Evolutionary conservation across 805 yeast species (phyloP).

Genomic region (Metahyphopichia silvanorum): DNA sequence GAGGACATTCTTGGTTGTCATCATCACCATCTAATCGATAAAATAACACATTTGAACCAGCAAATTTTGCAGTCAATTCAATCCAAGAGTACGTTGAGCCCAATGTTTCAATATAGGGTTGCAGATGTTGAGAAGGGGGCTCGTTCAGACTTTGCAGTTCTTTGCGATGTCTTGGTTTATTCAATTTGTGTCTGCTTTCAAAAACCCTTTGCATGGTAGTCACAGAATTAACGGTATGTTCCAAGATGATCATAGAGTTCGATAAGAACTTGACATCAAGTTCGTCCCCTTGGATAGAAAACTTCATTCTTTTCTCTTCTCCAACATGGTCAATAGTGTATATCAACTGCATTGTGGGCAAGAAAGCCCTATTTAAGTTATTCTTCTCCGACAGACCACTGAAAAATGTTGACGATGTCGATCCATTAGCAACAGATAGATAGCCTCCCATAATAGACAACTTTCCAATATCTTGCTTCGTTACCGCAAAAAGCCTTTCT

Average conservation of each 20-base stretch:
- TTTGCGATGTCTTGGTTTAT: neutral
- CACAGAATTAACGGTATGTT: slow-evolving; percentile 47
- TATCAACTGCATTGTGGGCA: slow-evolving; percentile 64
- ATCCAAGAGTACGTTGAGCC: slow-evolving; percentile 34
- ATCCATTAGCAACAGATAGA: slow-evolving; percentile 67
- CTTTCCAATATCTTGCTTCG: slow-evolving; percentile 61
- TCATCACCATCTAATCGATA: slow-evolving; percentile 44
- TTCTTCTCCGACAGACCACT: slow-evolving; percentile 43
- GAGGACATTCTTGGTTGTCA: slow-evolving; percentile 33
- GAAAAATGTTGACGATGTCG: slow-evolving; percentile 47
- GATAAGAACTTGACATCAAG: slow-evolving; percentile 65
- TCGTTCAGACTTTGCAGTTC: slow-evolving; percentile 5
- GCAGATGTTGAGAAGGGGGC: slow-evolving; percentile 4
- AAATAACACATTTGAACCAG: slow-evolving; percentile 63
- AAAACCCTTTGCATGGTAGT: slow-evolving; percentile 38
- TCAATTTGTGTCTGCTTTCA: slow-evolving; percentile 14
- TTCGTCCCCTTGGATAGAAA: slow-evolving; percentile 63
- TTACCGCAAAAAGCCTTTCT: slow-evolving; percentile 64
- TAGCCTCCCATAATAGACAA: slow-evolving; percentile 67
- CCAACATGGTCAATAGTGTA: slow-evolving; percentile 34
- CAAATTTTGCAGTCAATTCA: slow-evolving; percentile 55
- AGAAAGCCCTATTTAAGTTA: slow-evolving; percentile 57
- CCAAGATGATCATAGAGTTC: slow-evolving; percentile 51
- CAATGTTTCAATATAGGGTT: slow-evolving; percentile 8
- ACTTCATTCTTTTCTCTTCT: slow-evolving; percentile 36